Base-by-base conservation (phyloP, 176 grass and related monocot genomes). In the Zizania latifolia region DNA sequence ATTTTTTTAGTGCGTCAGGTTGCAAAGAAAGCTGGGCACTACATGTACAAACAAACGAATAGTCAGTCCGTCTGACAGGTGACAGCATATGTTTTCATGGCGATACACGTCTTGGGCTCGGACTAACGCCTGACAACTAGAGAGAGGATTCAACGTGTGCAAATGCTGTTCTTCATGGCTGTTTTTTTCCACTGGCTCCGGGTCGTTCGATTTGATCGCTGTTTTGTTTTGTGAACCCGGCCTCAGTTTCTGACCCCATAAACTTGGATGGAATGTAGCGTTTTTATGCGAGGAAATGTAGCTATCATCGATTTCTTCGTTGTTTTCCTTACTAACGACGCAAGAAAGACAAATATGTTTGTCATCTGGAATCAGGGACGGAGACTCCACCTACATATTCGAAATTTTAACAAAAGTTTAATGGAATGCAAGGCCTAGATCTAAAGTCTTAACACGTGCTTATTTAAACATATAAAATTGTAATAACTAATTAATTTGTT, bases 81-180 rank as follows among this genome's bases (percentile, higher is more conserved):
- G 56, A 62, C 58, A 65, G 3, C 43, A 70, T 40, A 15, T 15
- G 34, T 68, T 54, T 38, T 41, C 40, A 30, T 63, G 4, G 58
- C 10, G 6, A 11, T 30, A 30, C 15, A 46, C 28, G 23, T 50
- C 31, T 30, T 69, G 19, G 9, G 5, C 38, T 17, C 31, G 4
- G 74, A 71, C 82, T 71, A 78, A 44, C 36, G 14, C n/a, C 64
- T 72, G 82, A 84, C 65, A 33, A 17, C 10, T 40, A 61, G 29
- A 28, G 16, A 62, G 12, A 61, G 43, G 43, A 29, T 43, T 71
- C 55, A 53, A 35, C 65, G 63, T 34, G 15, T 10, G 19, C 19
- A 37, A 21, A 6, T 22, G 61, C 12, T 82, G 43, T 64, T 16
- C 41, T 38, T 40, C 71, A 16, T 37, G 41, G 61, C 10, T 39